Evolutionary conservation across 305 asterid species (phyloP).

Genomic region (Coffea humblotiana): DNA sequence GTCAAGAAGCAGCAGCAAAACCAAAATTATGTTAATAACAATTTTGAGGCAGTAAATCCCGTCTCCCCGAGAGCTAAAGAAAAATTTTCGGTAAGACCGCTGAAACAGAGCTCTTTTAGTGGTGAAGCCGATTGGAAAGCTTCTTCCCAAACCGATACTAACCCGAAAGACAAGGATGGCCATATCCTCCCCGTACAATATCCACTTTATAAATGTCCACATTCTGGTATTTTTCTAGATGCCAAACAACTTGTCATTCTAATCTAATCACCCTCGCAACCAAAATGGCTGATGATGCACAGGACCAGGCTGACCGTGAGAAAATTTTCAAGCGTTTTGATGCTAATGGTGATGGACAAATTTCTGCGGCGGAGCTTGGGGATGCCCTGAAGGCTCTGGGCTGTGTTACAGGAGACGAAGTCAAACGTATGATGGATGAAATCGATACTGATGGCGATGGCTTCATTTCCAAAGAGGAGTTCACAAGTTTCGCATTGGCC

Average conservation of each 20-base stretch:
- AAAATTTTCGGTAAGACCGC: background rate
- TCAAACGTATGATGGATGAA: constrained; percentile 69
- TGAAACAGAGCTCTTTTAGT: background rate
- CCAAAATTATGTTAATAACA: background rate
- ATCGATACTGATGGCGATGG: constrained; percentile 74
- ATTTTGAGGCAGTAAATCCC: background rate
- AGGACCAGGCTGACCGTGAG: constrained; percentile 60
- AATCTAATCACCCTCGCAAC: background rate
- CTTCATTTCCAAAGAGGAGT: constrained; percentile 61
- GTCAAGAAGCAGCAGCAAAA: background rate
- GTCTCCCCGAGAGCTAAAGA: constrained; percentile 18
- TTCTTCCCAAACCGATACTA: background rate
- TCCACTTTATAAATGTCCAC: constrained; percentile 20
- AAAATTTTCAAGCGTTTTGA: constrained; percentile 72
- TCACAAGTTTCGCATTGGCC: constrained; percentile 51
- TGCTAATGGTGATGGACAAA: constrained; percentile 69
- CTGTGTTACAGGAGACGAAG: constrained; percentile 52
- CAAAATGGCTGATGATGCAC: constrained; percentile 63
- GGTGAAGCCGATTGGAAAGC: background rate
- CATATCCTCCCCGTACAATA: constrained; percentile 8
- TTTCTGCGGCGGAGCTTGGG: constrained; percentile 68
- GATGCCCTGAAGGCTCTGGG: constrained; percentile 68
- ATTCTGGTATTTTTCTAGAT: background rate
- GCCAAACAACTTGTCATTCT: background rate
- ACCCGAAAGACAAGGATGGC: constrained; percentile 22